Evolutionary conservation across 345 rosid species (phyloP).

Genomic region (Moringa oleifera): DNA sequence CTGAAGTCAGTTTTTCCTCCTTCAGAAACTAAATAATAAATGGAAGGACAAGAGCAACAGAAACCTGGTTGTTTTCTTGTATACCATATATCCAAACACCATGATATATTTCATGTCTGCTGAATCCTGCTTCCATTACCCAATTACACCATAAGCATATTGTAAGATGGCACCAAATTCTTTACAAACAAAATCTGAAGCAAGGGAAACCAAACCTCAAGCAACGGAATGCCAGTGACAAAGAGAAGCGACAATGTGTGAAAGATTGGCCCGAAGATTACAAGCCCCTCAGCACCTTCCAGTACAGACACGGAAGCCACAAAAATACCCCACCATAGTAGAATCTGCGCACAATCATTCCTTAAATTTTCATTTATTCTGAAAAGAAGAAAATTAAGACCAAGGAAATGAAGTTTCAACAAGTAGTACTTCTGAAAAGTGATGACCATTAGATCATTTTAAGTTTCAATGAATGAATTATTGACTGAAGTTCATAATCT

Average conservation of each 20-base stretch:
- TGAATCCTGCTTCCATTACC: conserved; percentile 46
- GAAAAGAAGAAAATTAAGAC: neutral
- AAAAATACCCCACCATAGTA: conserved; percentile 93
- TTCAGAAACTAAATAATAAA: neutral
- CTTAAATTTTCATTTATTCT: neutral
- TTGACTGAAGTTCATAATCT: too few relatives aligned
- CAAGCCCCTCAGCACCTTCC: conserved; percentile 78
- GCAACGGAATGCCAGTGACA: conserved; percentile 84
- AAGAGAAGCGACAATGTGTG: conserved; percentile 80
- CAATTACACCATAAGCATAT: neutral
- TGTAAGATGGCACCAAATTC: neutral
- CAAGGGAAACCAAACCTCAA: conserved; percentile 55
- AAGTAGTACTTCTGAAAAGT: neutral
- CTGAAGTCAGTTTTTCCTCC: conserved; percentile 8
- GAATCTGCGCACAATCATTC: conserved; percentile 38
- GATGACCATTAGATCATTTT: too few relatives aligned
- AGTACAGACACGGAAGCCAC: conserved; percentile 71
- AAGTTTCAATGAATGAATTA: too few relatives aligned
- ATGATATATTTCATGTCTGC: conserved; percentile 79
- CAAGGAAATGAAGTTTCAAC: neutral
- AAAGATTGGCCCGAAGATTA: conserved; percentile 72
- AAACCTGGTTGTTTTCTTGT: conserved; percentile 76
- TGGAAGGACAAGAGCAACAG: neutral
- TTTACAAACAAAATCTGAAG: neutral
- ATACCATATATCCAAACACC: conserved; percentile 51